Percentiles rank a stretch among this genome's conserved stretches.
Conservation (phyloP, 805 yeast species). For the Metschnikowia drakensbergensis region DNA sequence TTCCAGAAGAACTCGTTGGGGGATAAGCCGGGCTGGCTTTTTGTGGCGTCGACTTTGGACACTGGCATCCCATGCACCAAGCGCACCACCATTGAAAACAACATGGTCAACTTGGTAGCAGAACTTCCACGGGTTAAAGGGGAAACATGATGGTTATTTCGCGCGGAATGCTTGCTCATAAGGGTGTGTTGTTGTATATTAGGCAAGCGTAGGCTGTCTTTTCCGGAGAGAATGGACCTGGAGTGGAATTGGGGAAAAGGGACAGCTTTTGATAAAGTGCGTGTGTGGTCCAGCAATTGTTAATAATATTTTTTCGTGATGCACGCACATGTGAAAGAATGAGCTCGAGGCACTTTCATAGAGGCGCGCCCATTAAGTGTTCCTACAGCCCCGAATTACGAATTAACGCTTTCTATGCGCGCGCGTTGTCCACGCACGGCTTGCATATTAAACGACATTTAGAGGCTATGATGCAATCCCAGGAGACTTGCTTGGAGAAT, state of each 20-base stretch:
- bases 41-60: conserved; percentile 10
- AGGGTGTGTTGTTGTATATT: neutral
- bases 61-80: conserved; percentile 37
- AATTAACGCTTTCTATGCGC: no score
- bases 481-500: no score
- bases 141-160: conserved; percentile 28
- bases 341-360: no score
- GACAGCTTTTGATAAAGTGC: neutral
- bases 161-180: conserved; percentile 22
- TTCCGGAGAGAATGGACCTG: neutral
- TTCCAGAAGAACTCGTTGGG: conserved; percentile 44
- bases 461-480: no score
- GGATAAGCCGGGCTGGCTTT: conserved; percentile 20
- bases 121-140: conserved; percentile 22
- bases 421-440: no score
- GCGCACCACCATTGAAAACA: conserved; percentile 32
- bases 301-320: neutral
- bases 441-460: no score
- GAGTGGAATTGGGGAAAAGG: neutral
- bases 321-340: neutral
- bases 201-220: neutral
- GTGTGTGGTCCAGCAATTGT: conserved; percentile 1
- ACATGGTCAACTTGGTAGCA: conserved; percentile 28
- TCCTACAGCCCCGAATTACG: no score
- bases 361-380: no score